Percentiles rank a stretch among this genome's conserved stretches.
phyloP scores from a whole-genome alignment of 441 rosid species.

The Jatropha multifida region DNA sequence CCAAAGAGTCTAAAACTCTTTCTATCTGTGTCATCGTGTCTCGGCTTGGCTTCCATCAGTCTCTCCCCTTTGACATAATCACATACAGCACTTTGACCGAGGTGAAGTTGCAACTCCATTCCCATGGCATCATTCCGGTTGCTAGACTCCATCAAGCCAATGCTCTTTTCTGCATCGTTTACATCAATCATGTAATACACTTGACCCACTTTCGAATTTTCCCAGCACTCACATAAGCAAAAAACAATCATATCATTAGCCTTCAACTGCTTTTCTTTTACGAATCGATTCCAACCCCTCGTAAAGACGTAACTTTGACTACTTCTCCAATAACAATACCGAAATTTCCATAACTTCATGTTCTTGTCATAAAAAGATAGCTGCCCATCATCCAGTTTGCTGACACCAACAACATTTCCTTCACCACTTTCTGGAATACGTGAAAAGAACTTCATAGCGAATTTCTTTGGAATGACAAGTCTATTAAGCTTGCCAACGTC shows the following conservation, averaged over 20 bases:
- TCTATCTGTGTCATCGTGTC: not conserved
- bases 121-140: conserved; percentile 1
- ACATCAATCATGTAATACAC: conserved; percentile 46
- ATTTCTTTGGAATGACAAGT: conserved; percentile 71
- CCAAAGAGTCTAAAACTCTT: conserved; percentile 52
- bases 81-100: conserved; percentile 10
- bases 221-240: conserved; percentile 31
- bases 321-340: conserved; percentile 67
- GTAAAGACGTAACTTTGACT: conserved; percentile 65
- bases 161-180: conserved; percentile 1
- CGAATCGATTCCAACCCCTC: conserved; percentile 63
- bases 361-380: conserved; percentile 45
- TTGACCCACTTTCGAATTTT: conserved; percentile 5
- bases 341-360: conserved; percentile 60
- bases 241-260: conserved; percentile 41
- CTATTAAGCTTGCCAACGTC: conserved; percentile 89
- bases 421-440: conserved; percentile 16
- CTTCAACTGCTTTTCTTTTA: conserved; percentile 45
- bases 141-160: not conserved
- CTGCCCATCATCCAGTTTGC: conserved; percentile 25
- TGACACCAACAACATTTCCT: conserved; percentile 2
- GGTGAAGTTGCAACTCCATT: conserved; percentile 23
- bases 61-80: conserved; percentile 1
- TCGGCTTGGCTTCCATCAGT: not conserved
- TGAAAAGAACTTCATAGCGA: conserved; percentile 61